Conservation (phyloP, 2,329 filamentous ascomycete genomes). For the Neopestalotiopsis clavispora region DNA sequence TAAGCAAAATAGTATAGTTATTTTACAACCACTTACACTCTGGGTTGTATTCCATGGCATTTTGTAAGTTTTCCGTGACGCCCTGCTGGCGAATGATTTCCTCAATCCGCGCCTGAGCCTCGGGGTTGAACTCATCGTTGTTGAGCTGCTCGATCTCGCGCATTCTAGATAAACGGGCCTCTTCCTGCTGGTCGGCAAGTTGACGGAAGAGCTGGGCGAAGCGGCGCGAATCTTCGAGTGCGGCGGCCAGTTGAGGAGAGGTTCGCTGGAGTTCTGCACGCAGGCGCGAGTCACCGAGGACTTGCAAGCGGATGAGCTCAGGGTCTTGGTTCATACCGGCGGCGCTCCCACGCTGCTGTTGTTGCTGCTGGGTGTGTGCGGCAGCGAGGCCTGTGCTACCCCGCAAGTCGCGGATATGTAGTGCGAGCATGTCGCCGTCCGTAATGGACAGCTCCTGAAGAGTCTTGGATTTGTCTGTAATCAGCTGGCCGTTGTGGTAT, state of each 20-base stretch:
- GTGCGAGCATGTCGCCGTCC: constrained; percentile 90
- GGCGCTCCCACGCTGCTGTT: constrained; percentile 31
- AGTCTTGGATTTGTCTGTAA: constrained; percentile 79
- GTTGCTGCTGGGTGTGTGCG: constrained; percentile 32
- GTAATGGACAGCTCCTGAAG: constrained; percentile 80
- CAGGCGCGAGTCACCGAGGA: constrained; percentile 78
- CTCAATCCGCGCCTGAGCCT: constrained; percentile 89
- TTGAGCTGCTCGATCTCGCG: constrained; percentile 86
- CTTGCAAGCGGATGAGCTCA: constrained; percentile 81
- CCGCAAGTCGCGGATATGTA: constrained; percentile 73
- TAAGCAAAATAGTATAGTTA: neutral
- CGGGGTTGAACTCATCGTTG: constrained; percentile 91
- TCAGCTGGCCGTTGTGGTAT: constrained; percentile 85
- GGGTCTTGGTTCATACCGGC: constrained; percentile 61
- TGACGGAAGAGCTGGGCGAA: constrained; percentile 77
- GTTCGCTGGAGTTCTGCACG: constrained; percentile 73
- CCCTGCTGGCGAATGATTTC: constrained; percentile 96
- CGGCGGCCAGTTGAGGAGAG: constrained; percentile 77
- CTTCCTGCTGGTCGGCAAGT: constrained; percentile 71
- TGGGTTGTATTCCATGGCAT: constrained; percentile 95
- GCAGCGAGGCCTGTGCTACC: constrained; percentile 47
- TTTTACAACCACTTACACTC: constrained; percentile 70
- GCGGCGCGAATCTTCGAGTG: constrained; percentile 74
- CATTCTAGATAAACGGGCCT: constrained; percentile 77
- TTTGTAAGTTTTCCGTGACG: constrained; percentile 94